A percentile compares a stretch with the other conserved stretches of the same genome.
Conservation (phyloP, 257 asterid species). For the Solanum chilense region DNA sequence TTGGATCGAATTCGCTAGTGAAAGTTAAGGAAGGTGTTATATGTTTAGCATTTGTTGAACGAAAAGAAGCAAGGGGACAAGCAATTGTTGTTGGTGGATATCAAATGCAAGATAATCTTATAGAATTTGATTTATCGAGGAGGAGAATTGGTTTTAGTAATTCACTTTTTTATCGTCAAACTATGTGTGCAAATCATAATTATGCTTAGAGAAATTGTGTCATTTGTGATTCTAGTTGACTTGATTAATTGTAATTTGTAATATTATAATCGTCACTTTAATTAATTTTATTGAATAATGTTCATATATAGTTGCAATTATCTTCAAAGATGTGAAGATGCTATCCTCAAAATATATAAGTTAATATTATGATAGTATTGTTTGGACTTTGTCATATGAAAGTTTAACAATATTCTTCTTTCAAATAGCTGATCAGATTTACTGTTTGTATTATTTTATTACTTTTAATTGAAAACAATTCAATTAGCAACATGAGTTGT, state of each 20-base stretch:
- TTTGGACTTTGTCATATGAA: neutral
- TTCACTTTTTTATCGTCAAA: constrained; percentile 14
- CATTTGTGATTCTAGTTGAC: neutral
- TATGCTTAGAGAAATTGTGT: neutral
- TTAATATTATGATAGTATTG: neutral
- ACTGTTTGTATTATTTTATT: too few species aligned
- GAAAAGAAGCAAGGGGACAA: constrained; percentile 7
- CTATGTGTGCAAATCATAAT: constrained; percentile 20
- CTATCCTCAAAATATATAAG: neutral
- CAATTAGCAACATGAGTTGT: too few species aligned
- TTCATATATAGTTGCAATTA: neutral
- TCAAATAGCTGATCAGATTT: neutral
- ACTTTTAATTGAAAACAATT: too few species aligned
- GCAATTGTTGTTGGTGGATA: constrained; percentile 31
- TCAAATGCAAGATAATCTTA: constrained; percentile 13
- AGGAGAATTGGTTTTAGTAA: constrained; percentile 2
- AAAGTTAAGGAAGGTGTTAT: constrained; percentile 10
- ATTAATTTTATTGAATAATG: neutral
- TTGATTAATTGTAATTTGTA: neutral
- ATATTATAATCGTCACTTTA: neutral
- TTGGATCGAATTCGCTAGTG: constrained; percentile 28
- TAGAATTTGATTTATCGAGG: neutral
- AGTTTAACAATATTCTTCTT: too few species aligned
- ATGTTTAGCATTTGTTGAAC: constrained; percentile 41
- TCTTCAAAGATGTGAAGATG: neutral